Evolutionary conservation across 345 rosid genomes (phyloP), one percentile per base, ranked within the genome.

Genomic region (Erysimum cheiranthoides): DNA sequence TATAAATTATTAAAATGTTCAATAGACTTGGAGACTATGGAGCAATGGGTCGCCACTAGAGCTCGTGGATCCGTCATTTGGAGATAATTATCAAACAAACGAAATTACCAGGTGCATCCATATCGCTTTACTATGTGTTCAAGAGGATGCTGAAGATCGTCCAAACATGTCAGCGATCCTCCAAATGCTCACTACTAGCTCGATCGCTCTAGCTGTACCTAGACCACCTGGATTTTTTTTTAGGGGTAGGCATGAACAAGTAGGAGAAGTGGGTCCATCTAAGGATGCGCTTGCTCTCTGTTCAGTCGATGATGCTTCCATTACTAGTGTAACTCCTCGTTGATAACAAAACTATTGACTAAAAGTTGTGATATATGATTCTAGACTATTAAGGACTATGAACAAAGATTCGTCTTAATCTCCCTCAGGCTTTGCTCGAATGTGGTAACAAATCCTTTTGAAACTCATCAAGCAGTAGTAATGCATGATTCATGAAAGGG

Each of bases 1-100:
- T 30, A 0, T 3, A 0, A 11, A 39, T 18, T 18, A 3, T 27
- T 8, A 43, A 16, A 30, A 65, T 65, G 12, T 47, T 47, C 31
- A 32, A 13, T 73, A 88, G 88, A 84, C 83, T 4, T 86, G 89
- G 90, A 76, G 81, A 40, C 60, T 78, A 35, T 86, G 88, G 89
- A 80, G 73, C 16, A 79, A 79, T 16, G 82, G 81, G 13, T 68
- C 77, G 28, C 85, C 74, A 8, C 14, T 78, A 78, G 68, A 85
- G 25, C 70, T 87, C n/a, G 9, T 84, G 51, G 90, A 89, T 68
- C 79, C 84, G 2, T 46, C 72, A 25, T 13, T 86, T 21, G 21
- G 3, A 0, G 60, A 67, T 14, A 45, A 70, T 0, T 81, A 75
- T 76, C 64, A 64, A 32, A 68, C 8, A 12, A 58, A 42, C 7